phyloP scores from a whole-genome alignment of 768 basidiomycete species.

The Agrocybe praecox region DNA sequence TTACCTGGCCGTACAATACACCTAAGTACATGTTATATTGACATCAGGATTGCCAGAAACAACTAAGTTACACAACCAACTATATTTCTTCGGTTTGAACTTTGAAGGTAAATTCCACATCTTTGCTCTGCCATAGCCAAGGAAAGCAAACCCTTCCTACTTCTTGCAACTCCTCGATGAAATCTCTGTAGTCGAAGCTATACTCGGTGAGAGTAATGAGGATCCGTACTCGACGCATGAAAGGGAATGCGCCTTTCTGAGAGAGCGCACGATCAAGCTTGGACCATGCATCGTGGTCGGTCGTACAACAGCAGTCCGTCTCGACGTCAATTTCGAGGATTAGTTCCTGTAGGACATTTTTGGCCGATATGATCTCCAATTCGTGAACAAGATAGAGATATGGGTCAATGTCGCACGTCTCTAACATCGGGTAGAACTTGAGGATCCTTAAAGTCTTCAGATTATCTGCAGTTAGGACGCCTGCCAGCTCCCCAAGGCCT shows the following conservation, averaged over 20 bases:
- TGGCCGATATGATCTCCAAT: background rate
- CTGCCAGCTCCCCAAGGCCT: background rate
- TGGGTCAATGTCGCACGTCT: background rate
- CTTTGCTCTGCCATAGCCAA: background rate
- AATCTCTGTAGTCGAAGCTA: background rate
- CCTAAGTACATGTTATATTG: too few species aligned
- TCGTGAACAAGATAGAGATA: background rate
- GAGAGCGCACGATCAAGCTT: constrained; percentile 1
- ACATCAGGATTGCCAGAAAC: too few species aligned
- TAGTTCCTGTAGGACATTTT: background rate
- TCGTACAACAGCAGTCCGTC: background rate
- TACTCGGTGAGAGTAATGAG: background rate
- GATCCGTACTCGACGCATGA: background rate
- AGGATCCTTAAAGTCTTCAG: background rate
- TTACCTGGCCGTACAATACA: too few species aligned
- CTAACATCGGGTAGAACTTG: background rate
- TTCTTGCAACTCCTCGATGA: background rate
- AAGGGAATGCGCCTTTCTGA: background rate
- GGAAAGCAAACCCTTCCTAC: background rate
- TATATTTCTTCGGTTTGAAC: background rate
- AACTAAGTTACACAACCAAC: background rate
- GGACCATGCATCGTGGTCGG: constrained; percentile 1
- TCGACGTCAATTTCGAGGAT: background rate
- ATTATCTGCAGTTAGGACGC: background rate
- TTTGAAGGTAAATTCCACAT: background rate